Base-by-base conservation (phyloP, 257 asterid species). In the Capsicum chinense region DNA sequence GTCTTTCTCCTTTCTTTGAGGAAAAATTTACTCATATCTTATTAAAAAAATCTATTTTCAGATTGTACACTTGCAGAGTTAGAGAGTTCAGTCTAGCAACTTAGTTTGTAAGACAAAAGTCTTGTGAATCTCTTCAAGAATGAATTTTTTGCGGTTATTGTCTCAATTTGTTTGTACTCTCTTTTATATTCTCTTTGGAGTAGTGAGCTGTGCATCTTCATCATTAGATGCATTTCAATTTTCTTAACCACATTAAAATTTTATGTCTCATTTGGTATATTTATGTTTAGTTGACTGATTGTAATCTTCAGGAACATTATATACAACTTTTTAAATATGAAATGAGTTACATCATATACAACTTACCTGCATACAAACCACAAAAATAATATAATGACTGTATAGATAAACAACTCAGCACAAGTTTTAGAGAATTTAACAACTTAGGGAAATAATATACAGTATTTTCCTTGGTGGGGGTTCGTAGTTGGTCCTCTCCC, bases 361-460 rank as follows among this genome's bases (percentile, higher is more conserved):
- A 54, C 81, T 78, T 26, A 14, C 64, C 26, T 26, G 81, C 48
- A 26, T 54, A 78, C 63, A 26, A 33, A 76, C 21, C 13, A 2
- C 3, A 78, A 1, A 33, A 13, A 78, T 54, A 26, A 26, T 5
- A 54, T 78, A 78, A 78, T 78, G 64, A 44, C 26, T 52, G 15
- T 54, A 26, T 54, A 47, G 48, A 13, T 48, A 76, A 52, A 76
- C 81, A 52, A 78, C 81, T 26, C 48, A 54, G n/a, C 64, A 78
- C 64, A 78, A 54, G 50, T 78, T 14, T 33, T 52, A 56, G 54
- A 78, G 62, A 54, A 78, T 7, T 15, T 64, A 78, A 78, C 33
- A 26, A 26, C 81, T 78, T 48, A 76, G 48, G 60, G 81, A 76
- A 76, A 26, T 76, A 76, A 21, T 21, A 76, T 52, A 42, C 50